phyloP scores from a whole-genome alignment of 163 green algal species.

The Scenedesmus sp. region DNA sequence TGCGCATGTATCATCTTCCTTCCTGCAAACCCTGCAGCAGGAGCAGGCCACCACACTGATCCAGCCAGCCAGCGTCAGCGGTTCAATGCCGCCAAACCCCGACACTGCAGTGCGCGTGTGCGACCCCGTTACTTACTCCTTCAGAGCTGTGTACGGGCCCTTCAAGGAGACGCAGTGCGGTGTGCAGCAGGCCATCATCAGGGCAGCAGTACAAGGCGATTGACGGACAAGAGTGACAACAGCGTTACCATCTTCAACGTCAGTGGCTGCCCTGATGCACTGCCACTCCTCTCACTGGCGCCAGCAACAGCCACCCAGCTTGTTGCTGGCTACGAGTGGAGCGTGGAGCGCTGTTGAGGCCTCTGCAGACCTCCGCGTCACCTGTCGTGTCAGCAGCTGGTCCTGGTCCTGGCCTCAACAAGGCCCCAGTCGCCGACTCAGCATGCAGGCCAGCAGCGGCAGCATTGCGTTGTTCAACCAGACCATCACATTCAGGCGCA shows the following conservation, averaged over 20 bases:
- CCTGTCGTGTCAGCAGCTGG: slow-evolving; percentile 24
- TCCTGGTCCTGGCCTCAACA: background rate
- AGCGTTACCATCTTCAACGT: slow-evolving; percentile 29
- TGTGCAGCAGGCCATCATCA: slow-evolving; percentile 6
- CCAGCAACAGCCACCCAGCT: background rate
- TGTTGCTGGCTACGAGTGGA: slow-evolving; percentile 5
- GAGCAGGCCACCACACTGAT: slow-evolving; percentile 2
- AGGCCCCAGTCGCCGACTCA: background rate
- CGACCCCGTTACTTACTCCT: slow-evolving; percentile 12
- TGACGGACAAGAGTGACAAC: background rate
- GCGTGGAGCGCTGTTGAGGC: slow-evolving; percentile 21
- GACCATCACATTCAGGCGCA: slow-evolving; percentile 27
- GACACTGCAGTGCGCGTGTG: slow-evolving; percentile 1
- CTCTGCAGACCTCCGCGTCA: background rate
- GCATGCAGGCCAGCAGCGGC: background rate
- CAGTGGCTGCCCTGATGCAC: background rate
- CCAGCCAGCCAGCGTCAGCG: background rate
- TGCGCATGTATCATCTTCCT: background rate
- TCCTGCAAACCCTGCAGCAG: slow-evolving; percentile 18
- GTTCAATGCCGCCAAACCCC: background rate
- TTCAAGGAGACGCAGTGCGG: slow-evolving; percentile 15
- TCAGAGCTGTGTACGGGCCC: slow-evolving; percentile 7
- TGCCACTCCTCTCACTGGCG: background rate
- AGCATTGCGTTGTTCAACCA: slow-evolving; percentile 30
- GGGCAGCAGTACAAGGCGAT: background rate